A percentile compares a stretch with the other conserved stretches of the same genome.
phyloP scores from a whole-genome alignment of 345 rosid species.

The Populus pruinosa region DNA sequence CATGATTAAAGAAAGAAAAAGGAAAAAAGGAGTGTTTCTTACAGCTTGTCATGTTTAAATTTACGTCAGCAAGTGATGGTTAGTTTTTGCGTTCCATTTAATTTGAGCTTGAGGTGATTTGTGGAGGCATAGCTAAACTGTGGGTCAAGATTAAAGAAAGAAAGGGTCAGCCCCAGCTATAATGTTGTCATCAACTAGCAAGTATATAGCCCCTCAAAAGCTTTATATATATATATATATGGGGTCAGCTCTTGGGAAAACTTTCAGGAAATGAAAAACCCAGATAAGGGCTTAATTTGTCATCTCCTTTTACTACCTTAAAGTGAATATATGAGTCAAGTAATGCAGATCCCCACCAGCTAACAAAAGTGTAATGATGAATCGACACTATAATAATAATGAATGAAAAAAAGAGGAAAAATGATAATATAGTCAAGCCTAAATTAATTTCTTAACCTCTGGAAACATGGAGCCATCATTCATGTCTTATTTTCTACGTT shows the following conservation, averaged over 20 bases:
- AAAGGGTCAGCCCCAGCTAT: not conserved
- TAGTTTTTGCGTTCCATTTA: not conserved
- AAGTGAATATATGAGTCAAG: not conserved
- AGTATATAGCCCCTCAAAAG: not conserved
- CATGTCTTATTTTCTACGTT: not conserved
- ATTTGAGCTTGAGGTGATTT: not conserved
- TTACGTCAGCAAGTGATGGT: not conserved
- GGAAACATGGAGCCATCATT: not conserved
- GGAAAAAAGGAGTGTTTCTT: not conserved
- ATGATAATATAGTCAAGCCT: not conserved
- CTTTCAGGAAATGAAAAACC: not conserved
- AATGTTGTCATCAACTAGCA: not conserved
- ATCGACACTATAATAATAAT: not conserved
- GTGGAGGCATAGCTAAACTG: not conserved
- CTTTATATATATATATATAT: no score
- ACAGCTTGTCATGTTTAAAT: not conserved
- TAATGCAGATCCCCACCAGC: not conserved
- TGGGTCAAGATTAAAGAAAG: conserved; percentile 2
- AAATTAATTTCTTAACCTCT: not conserved
- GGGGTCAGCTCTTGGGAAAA: not conserved
- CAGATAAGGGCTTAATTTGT: not conserved
- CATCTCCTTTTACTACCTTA: not conserved
- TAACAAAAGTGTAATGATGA: not conserved
- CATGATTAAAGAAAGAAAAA: conserved; percentile 15
- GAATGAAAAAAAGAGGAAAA: not conserved